Percentiles rank a stretch among this genome's conserved stretches.
phyloP scores from a whole-genome alignment of 2,329 filamentous ascomycete genomes.

The Clonostachys chloroleuca region DNA sequence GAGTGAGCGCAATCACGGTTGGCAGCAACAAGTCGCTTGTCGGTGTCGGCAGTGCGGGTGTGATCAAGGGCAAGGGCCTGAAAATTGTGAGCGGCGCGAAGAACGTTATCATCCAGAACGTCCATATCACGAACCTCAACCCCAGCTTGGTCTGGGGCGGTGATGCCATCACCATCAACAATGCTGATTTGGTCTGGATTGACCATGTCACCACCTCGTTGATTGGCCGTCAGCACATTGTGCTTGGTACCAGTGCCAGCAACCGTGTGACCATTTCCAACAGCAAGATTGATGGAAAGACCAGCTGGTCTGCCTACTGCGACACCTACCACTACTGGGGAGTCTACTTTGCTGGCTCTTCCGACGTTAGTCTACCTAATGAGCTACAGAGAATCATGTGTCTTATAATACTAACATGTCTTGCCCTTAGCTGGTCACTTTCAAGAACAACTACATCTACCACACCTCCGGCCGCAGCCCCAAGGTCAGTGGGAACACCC shows the following conservation, averaged over 20 bases:
- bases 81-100: slow-evolving; percentile 37
- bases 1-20: slow-evolving; percentile 38
- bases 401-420: background rate
- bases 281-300: slow-evolving; percentile 51
- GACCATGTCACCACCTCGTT: slow-evolving; percentile 45
- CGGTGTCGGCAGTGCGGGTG: slow-evolving; percentile 45
- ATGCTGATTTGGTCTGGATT: slow-evolving; percentile 41
- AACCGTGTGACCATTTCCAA: slow-evolving; percentile 57
- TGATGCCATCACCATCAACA: slow-evolving; percentile 49
- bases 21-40: slow-evolving; percentile 51
- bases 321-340: slow-evolving; percentile 24
- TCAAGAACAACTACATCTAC: slow-evolving; percentile 21
- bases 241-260: slow-evolving; percentile 27
- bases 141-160: slow-evolving; percentile 55
- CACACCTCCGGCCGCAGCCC: slow-evolving; percentile 51
- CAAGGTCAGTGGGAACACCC: slow-evolving; percentile 52
- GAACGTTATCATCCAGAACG: slow-evolving; percentile 59
- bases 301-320: slow-evolving; percentile 24
- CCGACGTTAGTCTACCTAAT: slow-evolving; percentile 20
- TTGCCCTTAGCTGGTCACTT: background rate
- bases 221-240: slow-evolving; percentile 1
- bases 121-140: slow-evolving; percentile 51
- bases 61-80: slow-evolving; percentile 55
- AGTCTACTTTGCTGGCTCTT: slow-evolving; percentile 20
- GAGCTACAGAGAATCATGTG: slow-evolving; percentile 13